These are phyloP conservation scores for Lachnellula subtilissima DNA, from an alignment of 2,329 filamentous ascomycete genomes.

Conservation along the genomic window DNA sequence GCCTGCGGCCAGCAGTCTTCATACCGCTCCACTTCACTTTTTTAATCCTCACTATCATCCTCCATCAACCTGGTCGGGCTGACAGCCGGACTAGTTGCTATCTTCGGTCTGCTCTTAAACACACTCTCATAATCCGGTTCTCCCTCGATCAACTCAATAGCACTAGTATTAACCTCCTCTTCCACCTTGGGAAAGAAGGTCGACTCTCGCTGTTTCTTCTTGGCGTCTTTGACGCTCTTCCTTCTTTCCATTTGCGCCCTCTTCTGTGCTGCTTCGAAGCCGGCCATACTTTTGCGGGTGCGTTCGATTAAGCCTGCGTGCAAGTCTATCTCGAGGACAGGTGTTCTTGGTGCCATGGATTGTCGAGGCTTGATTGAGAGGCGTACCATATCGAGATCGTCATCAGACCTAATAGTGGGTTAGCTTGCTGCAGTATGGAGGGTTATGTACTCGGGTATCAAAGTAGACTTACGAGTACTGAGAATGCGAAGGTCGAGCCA, in stretches of 20 bases:
- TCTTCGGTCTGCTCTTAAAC: conserved; percentile 77
- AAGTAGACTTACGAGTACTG: conserved; percentile 24
- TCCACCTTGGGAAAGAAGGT: conserved; percentile 44
- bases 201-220: conserved; percentile 41
- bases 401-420: conserved; percentile 4
- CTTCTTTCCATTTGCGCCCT: conserved; percentile 55
- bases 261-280: conserved; percentile 55
- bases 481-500: conserved; percentile 55
- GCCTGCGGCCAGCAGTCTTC: no score
- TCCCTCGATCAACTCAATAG: conserved; percentile 48
- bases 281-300: conserved; percentile 57
- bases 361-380: conserved; percentile 20
- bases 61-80: conserved; percentile 14
- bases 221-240: conserved; percentile 40
- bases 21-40: no score
- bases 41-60: no score
- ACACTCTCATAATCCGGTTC: conserved; percentile 72
- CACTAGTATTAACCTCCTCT: conserved; percentile 37
- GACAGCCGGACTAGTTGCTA: conserved; percentile 64
- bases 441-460: background rate
- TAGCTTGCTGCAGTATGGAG: background rate
- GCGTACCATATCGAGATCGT: conserved; percentile 27
- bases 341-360: conserved; percentile 6
- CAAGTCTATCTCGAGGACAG: conserved; percentile 15
- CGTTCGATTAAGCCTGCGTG: conserved; percentile 44